Evolutionary conservation across 73 alveolate genomes (phyloP), one percentile per base, ranked within the genome.

Genomic region (Diophrys appendiculata): DNA sequence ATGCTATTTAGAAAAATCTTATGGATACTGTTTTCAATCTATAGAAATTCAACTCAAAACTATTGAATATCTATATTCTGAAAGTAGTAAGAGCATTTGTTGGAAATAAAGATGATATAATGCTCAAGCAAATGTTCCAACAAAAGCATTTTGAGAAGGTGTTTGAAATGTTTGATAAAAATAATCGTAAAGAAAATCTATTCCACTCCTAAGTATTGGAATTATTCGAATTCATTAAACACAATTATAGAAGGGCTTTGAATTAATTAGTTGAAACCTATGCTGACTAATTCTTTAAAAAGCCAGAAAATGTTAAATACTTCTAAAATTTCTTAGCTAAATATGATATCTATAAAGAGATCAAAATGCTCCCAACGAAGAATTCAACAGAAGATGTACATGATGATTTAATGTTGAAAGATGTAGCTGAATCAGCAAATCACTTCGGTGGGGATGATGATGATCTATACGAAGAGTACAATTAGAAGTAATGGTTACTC

Each of bases 31-130:
- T 85, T 27, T 18, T 64, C 32, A 72, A 32, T 26, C 30, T 85
- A n/a, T 18, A 3, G 27, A 29, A 68, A 23, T 30, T 35, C 54
- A 56, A 78, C 71, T 29, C 71, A 43, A 85, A 85, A 69, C 72
- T 78, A 5, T 74, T 78, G 29, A 78, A 71, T 52, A 33, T 85
- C 22, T 64, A 83, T 68, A 68, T 78, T 24, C 23, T 78, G 43
- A 85, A 85, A 52, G 78, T 85, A 52, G 55, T 43, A 35, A 85
- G 73, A 52, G 79, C 88, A 65, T 27, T 85, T 53, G 52, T 85
- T 35, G 78, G 52, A 24, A 73, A 54, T 13, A 78, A 80, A 75
- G 86, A 77, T 53, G 87, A 85, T 0, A 73, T 73, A 24, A 69
- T 68, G 26, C 33, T 56, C 34, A 67, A 80, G 25, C 73, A 78